Base-by-base conservation (phyloP, 352 stramenopile genomes). In the Globisporangium perplexum region DNA sequence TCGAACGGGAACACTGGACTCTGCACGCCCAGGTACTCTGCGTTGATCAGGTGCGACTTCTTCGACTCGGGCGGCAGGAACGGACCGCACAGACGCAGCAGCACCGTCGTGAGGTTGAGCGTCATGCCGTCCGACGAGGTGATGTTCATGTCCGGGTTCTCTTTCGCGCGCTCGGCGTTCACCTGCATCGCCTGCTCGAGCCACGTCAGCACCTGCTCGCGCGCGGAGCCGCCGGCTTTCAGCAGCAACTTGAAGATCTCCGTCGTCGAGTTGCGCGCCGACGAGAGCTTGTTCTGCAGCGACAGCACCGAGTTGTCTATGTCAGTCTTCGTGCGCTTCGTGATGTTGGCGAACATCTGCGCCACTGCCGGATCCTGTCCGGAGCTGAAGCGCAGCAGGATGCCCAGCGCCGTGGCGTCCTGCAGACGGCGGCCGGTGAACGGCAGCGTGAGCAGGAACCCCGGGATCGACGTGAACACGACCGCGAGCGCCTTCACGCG, bases 331-430 rank as follows among this genome's bases (percentile, higher is more conserved):
- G 79, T 90, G 11, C 83, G 76, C 63, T 91, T 93, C 3, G 83
- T 88, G 47, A 93, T 85, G 59, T 93, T 91, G 7, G 72, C 59
- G 41, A 93, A 93, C 74, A 93, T 83, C 57, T 93, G 80, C 56
- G 80, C 71, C 7, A 93, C 73, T 0, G 72, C 75, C 6, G 83
- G 80, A 53, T 91, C 83, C 33, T 87, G 70, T 1, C 67, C 66
- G n/a, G 68, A 82, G 45, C 78, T 88, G 60, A 91, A 90, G 33
- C 83, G 83, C 35, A 91, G 62, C 20, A 93, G 47, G 30, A 93
- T 66, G 0, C 83, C 83, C 11, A 93, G 57, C n/a, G 80, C 83
- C 17, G 83, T 93, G 0, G 80, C 78, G 58, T 93, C 80, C 58
- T 93, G 80, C 10, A 93, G 64, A 0, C 80, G 72, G 30, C 80